These are phyloP conservation scores for Boletellus emodensis DNA, from an alignment of 768 basidiomycete species.

Conservation along the genomic window DNA sequence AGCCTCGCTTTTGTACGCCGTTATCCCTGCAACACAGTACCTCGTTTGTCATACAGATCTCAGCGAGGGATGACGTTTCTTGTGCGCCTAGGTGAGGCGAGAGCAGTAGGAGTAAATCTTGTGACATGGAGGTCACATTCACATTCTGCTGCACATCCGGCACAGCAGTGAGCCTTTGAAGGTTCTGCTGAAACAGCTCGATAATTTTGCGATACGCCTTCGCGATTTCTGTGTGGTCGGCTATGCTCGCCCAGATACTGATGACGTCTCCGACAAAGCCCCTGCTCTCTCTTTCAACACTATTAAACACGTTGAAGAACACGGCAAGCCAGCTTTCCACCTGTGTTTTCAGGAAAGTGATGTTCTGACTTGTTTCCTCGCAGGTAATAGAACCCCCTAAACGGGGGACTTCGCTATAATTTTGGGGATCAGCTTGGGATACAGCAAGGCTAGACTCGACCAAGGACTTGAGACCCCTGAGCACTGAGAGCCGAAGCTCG, in stretches of 20 bases:
- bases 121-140: conserved; percentile 56
- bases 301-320: conserved; percentile 94
- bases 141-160: conserved; percentile 33
- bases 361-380: conserved; percentile 59
- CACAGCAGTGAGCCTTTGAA: conserved; percentile 39
- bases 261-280: conserved; percentile 86
- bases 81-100: conserved; percentile 64
- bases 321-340: conserved; percentile 93
- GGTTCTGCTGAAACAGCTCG: conserved; percentile 62
- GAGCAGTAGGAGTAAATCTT: conserved; percentile 83
- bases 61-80: conserved; percentile 63
- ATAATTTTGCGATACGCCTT: conserved; percentile 79
- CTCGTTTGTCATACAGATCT: conserved; percentile 59
- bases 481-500: conserved; percentile 73
- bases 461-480: conserved; percentile 75
- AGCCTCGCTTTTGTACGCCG: conserved; percentile 92
- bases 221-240: conserved; percentile 72
- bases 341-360: conserved; percentile 70
- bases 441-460: conserved; percentile 74
- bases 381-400: conserved; percentile 41
- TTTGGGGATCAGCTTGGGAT: conserved; percentile 32
- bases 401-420: conserved; percentile 25
- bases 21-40: conserved; percentile 78
- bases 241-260: conserved; percentile 78
- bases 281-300: conserved; percentile 66